Percentiles rank a stretch among this genome's conserved stretches.
Conservation (phyloP, 352 stramenopile genomes). For the Pythium aristosporum region DNA sequence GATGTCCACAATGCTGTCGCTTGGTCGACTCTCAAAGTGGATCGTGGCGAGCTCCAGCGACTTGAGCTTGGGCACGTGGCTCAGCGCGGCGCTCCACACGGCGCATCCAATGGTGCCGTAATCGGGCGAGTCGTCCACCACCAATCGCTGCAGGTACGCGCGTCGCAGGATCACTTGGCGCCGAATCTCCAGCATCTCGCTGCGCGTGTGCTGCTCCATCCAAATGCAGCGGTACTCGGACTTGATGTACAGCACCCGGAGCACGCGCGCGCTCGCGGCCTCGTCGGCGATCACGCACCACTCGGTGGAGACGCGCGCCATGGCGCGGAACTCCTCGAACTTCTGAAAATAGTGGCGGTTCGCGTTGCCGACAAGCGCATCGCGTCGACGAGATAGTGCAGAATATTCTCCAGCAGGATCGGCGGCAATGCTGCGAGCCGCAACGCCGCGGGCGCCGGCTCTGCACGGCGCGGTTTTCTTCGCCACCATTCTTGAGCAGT, state of each 20-base stretch:
- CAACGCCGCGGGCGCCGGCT: background rate
- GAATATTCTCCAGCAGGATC: background rate
- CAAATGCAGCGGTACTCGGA: background rate
- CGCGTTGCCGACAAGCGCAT: background rate
- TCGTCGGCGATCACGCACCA: slow-evolving; percentile 3
- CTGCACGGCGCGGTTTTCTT: slow-evolving; percentile 4
- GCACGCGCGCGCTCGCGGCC: background rate
- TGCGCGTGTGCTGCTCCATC: background rate
- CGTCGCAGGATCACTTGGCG: slow-evolving; percentile 1
- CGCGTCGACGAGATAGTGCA: background rate
- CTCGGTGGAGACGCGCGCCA: background rate
- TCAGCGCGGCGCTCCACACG: slow-evolving; percentile 5
- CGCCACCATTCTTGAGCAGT: background rate
- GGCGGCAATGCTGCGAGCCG: slow-evolving; percentile 1
- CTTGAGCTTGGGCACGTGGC: slow-evolving; percentile 7
- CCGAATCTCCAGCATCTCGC: slow-evolving; percentile 6
- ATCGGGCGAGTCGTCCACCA: background rate
- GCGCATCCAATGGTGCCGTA: background rate
- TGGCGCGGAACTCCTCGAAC: background rate
- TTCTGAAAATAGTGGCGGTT: background rate
- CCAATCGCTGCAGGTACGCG: slow-evolving; percentile 1
- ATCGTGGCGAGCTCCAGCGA: background rate
- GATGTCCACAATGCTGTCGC: background rate
- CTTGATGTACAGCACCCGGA: background rate
- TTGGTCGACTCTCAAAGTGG: background rate